These are phyloP conservation scores for Chaetomium globosum DNA, from an alignment of 2,329 filamentous ascomycete genomes.

Conservation along the genomic window DNA sequence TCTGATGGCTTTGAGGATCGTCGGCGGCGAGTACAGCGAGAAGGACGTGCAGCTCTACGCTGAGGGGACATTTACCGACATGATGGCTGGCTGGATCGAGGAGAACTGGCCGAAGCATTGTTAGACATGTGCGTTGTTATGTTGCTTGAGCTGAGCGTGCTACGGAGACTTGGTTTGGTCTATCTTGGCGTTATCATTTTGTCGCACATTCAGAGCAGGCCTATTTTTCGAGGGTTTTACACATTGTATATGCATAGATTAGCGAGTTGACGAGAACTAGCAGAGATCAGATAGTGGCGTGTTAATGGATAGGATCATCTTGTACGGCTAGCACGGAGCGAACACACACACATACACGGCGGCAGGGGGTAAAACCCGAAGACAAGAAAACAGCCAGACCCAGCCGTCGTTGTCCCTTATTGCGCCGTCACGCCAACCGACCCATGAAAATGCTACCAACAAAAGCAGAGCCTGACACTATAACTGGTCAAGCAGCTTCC, in stretches of 20 bases:
- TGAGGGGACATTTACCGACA: constrained; percentile 58
- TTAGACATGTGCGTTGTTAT: constrained; percentile 17
- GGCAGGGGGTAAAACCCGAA: too few relatives aligned
- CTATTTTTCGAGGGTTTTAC: background rate
- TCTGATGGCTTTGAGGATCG: constrained; percentile 69
- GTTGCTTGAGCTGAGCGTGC: constrained; percentile 39
- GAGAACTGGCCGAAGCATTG: constrained; percentile 54
- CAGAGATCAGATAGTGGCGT: background rate
- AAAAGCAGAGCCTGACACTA: constrained; percentile 33
- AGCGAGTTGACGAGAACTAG: too few relatives aligned
- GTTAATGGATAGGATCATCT: background rate
- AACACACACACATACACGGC: background rate
- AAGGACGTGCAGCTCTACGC: constrained; percentile 56
- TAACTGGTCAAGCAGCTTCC: constrained; percentile 82
- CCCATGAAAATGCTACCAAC: constrained; percentile 32
- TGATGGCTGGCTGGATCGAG: constrained; percentile 60
- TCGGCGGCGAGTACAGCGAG: constrained; percentile 54
- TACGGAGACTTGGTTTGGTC: background rate
- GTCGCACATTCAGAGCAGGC: background rate
- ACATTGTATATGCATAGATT: background rate
- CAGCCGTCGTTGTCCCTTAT: background rate
- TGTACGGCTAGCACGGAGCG: background rate
- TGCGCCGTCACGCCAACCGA: constrained; percentile 27
- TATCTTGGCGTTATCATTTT: constrained; percentile 3
- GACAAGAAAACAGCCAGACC: background rate